Evolutionary conservation across 352 stramenopile species (phyloP).

Genomic region (Pythium monospermum): DNA sequence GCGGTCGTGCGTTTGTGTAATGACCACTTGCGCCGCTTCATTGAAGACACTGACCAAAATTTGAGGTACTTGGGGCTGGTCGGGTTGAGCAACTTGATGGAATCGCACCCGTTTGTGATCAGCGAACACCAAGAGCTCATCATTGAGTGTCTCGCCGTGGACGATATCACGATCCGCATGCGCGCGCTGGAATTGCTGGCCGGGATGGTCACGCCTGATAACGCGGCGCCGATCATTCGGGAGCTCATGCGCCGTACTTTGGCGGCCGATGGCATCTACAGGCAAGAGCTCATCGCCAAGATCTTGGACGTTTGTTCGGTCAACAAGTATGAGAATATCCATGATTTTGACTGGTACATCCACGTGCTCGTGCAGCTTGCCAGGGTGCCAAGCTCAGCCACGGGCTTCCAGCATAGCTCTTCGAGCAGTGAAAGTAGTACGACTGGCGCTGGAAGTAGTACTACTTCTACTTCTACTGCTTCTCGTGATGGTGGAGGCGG

Average conservation of each 20-base stretch:
- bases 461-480: no score
- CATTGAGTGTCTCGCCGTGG: constrained; percentile 94
- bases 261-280: constrained; percentile 90
- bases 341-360: constrained; percentile 99
- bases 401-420: constrained; percentile 30
- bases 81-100: constrained; percentile 95
- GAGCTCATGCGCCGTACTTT: constrained; percentile 96
- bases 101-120: constrained; percentile 93
- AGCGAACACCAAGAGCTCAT: constrained; percentile 94
- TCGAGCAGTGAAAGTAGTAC: no score
- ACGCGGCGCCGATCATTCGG: constrained; percentile 94
- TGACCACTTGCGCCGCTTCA: constrained; percentile 94
- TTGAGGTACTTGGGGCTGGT: constrained; percentile 98
- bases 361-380: constrained; percentile 95
- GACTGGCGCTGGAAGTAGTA: no score
- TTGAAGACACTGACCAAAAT: constrained; percentile 98
- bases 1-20: constrained; percentile 94
- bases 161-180: constrained; percentile 99
- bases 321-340: constrained; percentile 97
- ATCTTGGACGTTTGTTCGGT: constrained; percentile 96
- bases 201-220: constrained; percentile 95
- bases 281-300: constrained; percentile 93
- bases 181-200: constrained; percentile 94
- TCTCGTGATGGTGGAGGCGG: no score
- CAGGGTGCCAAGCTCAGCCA: constrained; percentile 85